Base-by-base conservation (phyloP, 495 filamentous ascomycete genomes). In the Sordaria brevicollis region DNA sequence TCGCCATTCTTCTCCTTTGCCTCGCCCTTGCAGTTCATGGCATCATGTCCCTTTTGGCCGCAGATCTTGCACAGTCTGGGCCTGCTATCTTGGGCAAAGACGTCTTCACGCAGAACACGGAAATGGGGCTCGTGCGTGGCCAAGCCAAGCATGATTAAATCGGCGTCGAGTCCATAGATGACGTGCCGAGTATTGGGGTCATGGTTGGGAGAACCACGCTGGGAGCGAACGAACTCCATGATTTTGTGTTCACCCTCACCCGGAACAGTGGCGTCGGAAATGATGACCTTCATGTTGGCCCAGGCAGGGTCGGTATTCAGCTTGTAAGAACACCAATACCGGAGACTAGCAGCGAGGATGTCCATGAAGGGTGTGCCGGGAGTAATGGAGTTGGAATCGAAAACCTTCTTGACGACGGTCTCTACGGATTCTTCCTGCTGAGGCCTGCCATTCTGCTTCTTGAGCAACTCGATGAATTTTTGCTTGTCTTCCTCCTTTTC, bases 241-340 rank as follows among this genome's bases (percentile, higher is more conserved):
- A 99, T 97, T 83, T 99, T 99, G 80, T 99, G 95, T 79, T 99
- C 95, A 77, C 95, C 95, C 80, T 99, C 95, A 74, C 95, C 95
- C 39, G 95, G 95, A 21, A 99, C 95, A 0, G 93, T 96, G 41
- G 95, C 93, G 83, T 99, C 95, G 7, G 95, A 98, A 74, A 99
- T 97, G 76, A 99, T 93, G 76, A 98, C 89, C 87, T 98, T 98
- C 77, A 97, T 87, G 82, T 94, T 93, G 71, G 90, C 91, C 95
- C 95, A 99, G n/a, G 89, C 90, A 29, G 95, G 93, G 79, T 99
- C 95, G 37, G 92, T 96, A 79, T 96, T 97, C 67, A 97, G 89
- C 82, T 99, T 99, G 79, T 97, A 97, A 3, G 93, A 87, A 78
- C 90, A 91, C 94, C 95, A 99, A 78, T 97, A 99, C 72, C 93